phyloP scores from a whole-genome alignment of 306 rosid genomes.

The Nissolia schottii region DNA sequence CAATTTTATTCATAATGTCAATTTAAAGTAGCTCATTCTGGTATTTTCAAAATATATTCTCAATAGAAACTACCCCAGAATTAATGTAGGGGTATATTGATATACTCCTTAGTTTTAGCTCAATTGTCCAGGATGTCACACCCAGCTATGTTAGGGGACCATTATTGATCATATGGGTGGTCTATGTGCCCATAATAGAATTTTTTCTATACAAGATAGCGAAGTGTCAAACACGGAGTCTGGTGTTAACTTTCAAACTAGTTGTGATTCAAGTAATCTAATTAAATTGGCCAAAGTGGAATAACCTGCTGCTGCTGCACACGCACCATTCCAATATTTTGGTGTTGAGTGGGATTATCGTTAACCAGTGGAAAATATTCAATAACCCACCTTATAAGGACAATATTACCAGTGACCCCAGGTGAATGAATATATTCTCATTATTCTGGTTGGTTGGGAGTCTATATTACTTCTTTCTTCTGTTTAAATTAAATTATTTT shows the following conservation, averaged over 20 bases:
- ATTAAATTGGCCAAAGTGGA: not conserved
- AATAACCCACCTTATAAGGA: conserved; percentile 23
- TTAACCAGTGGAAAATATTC: not conserved
- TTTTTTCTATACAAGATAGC: not conserved
- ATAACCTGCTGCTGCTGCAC: not conserved
- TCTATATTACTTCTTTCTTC: no score
- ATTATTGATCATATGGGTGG: not conserved
- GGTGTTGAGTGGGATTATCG: not conserved
- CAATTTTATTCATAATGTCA: no score
- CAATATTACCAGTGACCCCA: conserved; percentile 16
- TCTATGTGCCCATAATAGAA: not conserved
- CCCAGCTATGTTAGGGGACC: not conserved
- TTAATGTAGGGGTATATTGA: not conserved
- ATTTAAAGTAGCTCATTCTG: no score
- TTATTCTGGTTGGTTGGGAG: no score
- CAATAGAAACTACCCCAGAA: not conserved
- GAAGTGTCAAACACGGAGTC: not conserved
- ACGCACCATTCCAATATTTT: not conserved
- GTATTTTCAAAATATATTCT: no score
- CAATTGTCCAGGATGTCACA: not conserved
- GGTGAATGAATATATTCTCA: not conserved
- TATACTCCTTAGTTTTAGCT: not conserved
- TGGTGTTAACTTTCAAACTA: conserved; percentile 9
- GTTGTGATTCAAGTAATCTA: not conserved
- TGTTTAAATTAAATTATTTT: no score